These are phyloP conservation scores for Backusella mclennaniae DNA, from an alignment of 192 early-diverging fungal species.

Conservation along the genomic window DNA sequence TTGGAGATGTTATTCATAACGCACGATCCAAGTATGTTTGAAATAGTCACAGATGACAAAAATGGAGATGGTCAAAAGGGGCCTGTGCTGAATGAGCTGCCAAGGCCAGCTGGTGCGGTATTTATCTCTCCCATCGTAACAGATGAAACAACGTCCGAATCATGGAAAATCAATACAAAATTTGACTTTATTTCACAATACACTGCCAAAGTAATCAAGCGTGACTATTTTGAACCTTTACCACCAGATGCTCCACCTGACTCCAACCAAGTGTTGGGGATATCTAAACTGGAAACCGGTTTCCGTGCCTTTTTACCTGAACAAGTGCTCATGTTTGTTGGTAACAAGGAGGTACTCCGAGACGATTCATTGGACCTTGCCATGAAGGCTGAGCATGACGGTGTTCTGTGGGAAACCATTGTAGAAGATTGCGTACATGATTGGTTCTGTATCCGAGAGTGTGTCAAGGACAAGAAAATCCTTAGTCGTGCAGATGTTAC, in stretches of 20 bases:
- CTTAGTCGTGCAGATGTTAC: slow-evolving; percentile 22
- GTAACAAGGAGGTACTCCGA: slow-evolving; percentile 32
- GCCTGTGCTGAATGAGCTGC: slow-evolving; percentile 21
- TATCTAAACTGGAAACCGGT: slow-evolving; percentile 28
- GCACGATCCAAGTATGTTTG: slow-evolving; percentile 38
- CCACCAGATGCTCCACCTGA: slow-evolving; percentile 20
- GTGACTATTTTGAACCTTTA: slow-evolving; percentile 33
- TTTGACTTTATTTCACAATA: slow-evolving; percentile 36
- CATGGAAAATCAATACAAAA: slow-evolving; percentile 33
- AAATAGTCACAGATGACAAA: slow-evolving; percentile 30
- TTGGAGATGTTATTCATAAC: slow-evolving; percentile 36
- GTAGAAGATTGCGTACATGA: slow-evolving; percentile 38
- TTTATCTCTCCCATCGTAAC: slow-evolving; percentile 37
- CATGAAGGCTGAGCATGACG: slow-evolving; percentile 27
- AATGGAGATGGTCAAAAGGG: not conserved
- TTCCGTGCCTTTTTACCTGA: slow-evolving; percentile 29
- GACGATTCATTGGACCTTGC: slow-evolving; percentile 33
- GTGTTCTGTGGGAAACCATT: slow-evolving; percentile 27
- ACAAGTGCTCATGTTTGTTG: slow-evolving; percentile 25
- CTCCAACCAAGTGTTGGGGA: slow-evolving; percentile 24
- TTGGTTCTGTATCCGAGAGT: slow-evolving; percentile 38
- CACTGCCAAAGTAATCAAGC: slow-evolving; percentile 36
- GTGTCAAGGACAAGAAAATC: slow-evolving; percentile 31
- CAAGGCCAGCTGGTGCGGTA: slow-evolving; percentile 33
- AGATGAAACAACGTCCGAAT: slow-evolving; percentile 31